Evolutionary conservation across 108 stramenopile species (phyloP), one percentile per base, ranked within the genome.

Genomic region (Cyclotella choctawhatcheeana): DNA sequence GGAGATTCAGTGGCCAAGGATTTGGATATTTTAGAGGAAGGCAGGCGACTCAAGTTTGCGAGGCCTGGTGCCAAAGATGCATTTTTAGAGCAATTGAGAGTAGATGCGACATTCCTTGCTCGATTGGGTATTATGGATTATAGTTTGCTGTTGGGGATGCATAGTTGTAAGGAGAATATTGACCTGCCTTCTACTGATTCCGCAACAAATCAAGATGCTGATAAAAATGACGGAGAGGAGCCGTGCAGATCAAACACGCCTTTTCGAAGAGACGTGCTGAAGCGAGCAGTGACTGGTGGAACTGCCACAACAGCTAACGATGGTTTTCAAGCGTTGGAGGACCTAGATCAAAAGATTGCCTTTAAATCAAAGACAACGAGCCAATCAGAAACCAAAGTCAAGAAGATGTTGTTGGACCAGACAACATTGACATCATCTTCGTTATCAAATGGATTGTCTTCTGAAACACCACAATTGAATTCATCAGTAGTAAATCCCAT

Each of bases 111-210:
- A 14, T 90, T 89, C 58, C 64, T 94, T 66, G 86, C 85, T 34
- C 48, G 72, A 30, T 33, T 86, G 62, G 69, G 87, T 8, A 90
- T 94, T 51, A 94, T 94, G 93, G 93, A 94, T 79, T 94, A 94
- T 69, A 89, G 88, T 24, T 67, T 94, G 61, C 65, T 94, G 13
- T 34, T 94, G 43, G 93, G 93, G 25, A 83, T 89, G 32, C 89
- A 89, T 58, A 47, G 85, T 64, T 58, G 74, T 63, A 55, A 73
- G 30, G 65, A 67, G 31, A 53, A 21, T 26, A 13, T 51, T 1
- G 48, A 52, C 13, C 40, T 14, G 22, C 50, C 17, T 14, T 14
- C 40, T 54, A 35, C n/a, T 14, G 44, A 21, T 14, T 18, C 32
- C 0, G 58, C 44, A 6, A 44, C 21, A 27, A 25, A 45, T n/a